A percentile compares a stretch with the other conserved stretches of the same genome.
phyloP scores from a whole-genome alignment of 768 basidiomycete species.

The Mycena rebaudengoi region DNA sequence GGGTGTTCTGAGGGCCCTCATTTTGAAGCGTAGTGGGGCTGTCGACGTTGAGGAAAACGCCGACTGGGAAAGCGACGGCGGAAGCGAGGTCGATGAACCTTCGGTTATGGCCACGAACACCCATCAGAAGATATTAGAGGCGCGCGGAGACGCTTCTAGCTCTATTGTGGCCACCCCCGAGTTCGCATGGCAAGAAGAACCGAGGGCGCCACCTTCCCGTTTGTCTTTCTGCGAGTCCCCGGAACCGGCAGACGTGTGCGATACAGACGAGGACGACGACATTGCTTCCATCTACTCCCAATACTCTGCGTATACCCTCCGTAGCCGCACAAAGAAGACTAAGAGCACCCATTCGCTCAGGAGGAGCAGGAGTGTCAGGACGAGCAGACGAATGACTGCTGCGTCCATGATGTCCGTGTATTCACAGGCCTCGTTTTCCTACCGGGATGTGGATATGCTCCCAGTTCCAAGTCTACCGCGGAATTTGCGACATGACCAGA shows the following conservation, averaged over 20 bases:
- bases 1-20: not conserved
- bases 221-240: conserved; percentile 7
- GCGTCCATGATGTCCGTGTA: conserved; percentile 24
- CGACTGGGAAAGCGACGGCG: not conserved
- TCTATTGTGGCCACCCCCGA: conserved; percentile 2
- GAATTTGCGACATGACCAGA: not conserved
- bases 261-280: conserved; percentile 19
- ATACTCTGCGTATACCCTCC: conserved; percentile 19
- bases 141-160: not conserved
- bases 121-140: not conserved
- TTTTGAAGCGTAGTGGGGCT: not conserved
- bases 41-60: not conserved
- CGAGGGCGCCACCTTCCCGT: conserved; percentile 19
- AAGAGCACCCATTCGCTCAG: not conserved
- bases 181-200: conserved; percentile 23
- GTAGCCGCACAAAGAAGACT: conserved; percentile 3
- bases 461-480: conserved; percentile 11
- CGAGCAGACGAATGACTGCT: conserved; percentile 2
- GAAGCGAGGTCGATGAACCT: conserved; percentile 1
- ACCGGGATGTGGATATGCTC: conserved; percentile 12
- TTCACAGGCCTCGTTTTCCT: conserved; percentile 22
- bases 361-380: not conserved
- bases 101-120: not conserved
- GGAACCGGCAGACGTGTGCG: not conserved
- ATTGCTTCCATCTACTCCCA: conserved; percentile 20